Evolutionary conservation across 225 moss, liverwort and hornwort species (phyloP), one percentile per base, ranked within the genome.

Genomic region (Anthoceros angustus): DNA sequence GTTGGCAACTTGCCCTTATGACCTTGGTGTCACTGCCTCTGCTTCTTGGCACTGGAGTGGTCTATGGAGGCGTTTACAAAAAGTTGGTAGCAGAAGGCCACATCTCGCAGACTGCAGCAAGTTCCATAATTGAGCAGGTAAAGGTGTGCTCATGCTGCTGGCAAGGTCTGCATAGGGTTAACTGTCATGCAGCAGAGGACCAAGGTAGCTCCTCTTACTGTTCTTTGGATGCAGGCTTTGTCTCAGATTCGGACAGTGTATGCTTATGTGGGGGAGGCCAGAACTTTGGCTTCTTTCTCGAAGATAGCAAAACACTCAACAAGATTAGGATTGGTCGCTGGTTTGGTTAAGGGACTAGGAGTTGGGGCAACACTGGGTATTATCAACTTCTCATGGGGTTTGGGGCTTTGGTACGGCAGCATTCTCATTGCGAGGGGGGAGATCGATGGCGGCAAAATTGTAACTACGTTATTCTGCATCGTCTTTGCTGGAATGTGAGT

Each of bases 1-100:
- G 77, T 64, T 86, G 86, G 86, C 78, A 86, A 75, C 78, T 83
- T 61, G 80, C 86, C 39, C 80, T 83, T 70, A 70, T 86, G 42
- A 83, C 80, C 42, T 71, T 86, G 42, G 86, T 78, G 63, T 80
- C 86, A 45, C 78, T 83, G 15, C 86, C 86, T 67, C 78, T 86
- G 70, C 80, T 86, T 60, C 77, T 82, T 60, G 78, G 78, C 61
- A 83, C 83, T 64, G 86, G 83, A 64, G 76, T 77, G 43, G 67
- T 86, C 67, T 80, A 55, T 23, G n/a, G 55, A 18, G 23, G 55
- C 18, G 23, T 55, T 18, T 55, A 55, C 55, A 55, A 15, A 7
- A 55, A 18, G 7, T 20, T 55, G 55, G 14, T 55, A 15, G 23
- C 10, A 55, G 0, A 15, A 55, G 7, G 55, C 16, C 55, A 55